phyloP scores from a whole-genome alignment of 441 rosid species.

The Corymbia calophylla region DNA sequence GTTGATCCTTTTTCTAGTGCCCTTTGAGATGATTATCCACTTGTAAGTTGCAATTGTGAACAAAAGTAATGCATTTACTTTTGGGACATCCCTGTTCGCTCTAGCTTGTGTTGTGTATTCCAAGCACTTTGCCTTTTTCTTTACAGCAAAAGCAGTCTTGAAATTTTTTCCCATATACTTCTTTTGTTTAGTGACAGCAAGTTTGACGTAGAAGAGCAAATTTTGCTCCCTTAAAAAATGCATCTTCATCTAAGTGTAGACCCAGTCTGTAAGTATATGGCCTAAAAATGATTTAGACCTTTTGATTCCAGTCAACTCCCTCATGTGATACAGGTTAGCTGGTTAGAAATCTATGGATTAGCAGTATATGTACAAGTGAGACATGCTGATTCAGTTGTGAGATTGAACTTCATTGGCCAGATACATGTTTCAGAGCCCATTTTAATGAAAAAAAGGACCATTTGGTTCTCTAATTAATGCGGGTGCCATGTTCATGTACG shows the following conservation, averaged over 20 bases:
- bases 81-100: background rate
- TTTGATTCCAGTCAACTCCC: background rate
- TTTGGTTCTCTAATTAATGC: background rate
- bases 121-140: background rate
- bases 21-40: background rate
- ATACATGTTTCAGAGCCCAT: background rate
- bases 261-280: background rate
- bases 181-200: background rate
- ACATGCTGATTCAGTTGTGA: background rate
- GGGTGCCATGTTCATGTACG: background rate
- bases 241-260: background rate
- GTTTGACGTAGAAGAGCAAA: background rate
- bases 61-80: background rate
- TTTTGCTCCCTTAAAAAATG: background rate
- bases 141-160: background rate
- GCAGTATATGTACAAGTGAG: background rate
- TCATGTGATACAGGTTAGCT: background rate
- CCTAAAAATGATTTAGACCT: background rate
- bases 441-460: background rate
- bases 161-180: background rate
- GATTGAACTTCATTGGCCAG: background rate
- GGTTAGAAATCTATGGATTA: background rate
- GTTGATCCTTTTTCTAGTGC: background rate
- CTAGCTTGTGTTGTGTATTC: background rate
- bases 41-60: background rate